A percentile compares a stretch with the other conserved stretches of the same genome.
phyloP scores from a whole-genome alignment of 768 basidiomycete species.

The Tubosaeta sp. region DNA sequence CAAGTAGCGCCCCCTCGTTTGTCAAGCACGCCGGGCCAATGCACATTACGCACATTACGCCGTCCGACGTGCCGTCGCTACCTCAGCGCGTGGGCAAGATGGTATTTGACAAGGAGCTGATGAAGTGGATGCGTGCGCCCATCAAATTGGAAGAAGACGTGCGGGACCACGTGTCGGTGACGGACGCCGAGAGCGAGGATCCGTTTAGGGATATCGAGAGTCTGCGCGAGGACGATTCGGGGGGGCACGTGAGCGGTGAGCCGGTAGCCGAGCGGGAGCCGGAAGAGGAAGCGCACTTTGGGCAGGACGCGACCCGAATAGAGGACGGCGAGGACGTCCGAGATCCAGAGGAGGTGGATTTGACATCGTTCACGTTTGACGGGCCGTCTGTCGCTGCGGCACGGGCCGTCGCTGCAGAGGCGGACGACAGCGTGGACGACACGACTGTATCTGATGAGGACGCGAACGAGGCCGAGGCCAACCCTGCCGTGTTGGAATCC shows the following conservation, averaged over 20 bases:
- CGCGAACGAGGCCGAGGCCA: slow-evolving; percentile 17
- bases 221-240: slow-evolving; percentile 57
- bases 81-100: slow-evolving; percentile 83
- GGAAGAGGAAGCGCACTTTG: slow-evolving; percentile 13
- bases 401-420: slow-evolving; percentile 42
- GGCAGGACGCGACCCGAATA: slow-evolving; percentile 34
- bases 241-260: slow-evolving; percentile 16
- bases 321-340: slow-evolving; percentile 44
- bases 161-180: slow-evolving; percentile 27
- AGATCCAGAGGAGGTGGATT: slow-evolving; percentile 63
- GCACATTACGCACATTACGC: slow-evolving; percentile 77
- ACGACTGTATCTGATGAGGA: slow-evolving; percentile 40
- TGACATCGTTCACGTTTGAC: slow-evolving; percentile 73
- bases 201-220: slow-evolving; percentile 93
- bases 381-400: slow-evolving; percentile 50
- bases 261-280: neutral
- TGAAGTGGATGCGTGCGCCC: slow-evolving; percentile 79
- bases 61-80: slow-evolving; percentile 69
- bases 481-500: slow-evolving; percentile 20
- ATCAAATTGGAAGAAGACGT: slow-evolving; percentile 34
- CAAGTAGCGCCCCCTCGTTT: slow-evolving; percentile 74
- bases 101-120: slow-evolving; percentile 78
- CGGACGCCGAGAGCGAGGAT: slow-evolving; percentile 67
- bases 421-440: slow-evolving; percentile 32
- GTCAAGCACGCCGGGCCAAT: slow-evolving; percentile 79